These are phyloP conservation scores for Pleurotus sapidus DNA, from an alignment of 768 basidiomycete genomes.

Conservation along the genomic window DNA sequence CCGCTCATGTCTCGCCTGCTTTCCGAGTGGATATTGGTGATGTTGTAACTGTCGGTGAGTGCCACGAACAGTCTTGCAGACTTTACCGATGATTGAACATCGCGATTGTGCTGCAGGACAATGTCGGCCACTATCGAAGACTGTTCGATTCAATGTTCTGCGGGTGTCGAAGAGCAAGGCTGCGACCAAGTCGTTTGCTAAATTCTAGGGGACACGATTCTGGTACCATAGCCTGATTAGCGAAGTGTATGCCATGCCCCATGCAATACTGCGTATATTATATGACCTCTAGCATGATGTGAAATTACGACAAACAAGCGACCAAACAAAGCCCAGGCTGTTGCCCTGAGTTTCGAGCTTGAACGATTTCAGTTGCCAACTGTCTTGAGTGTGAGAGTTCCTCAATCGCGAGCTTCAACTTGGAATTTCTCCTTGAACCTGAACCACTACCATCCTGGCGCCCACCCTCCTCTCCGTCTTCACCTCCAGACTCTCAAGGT, in stretches of 20 bases:
- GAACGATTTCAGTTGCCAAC: background rate
- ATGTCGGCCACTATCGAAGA: conserved; percentile 99
- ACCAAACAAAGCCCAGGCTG: conserved; percentile 1
- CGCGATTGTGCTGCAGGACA: conserved; percentile 57
- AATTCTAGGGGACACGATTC: conserved; percentile 59
- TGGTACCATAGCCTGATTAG: background rate
- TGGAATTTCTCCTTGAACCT: background rate
- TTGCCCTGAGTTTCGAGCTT: conserved; percentile 1
- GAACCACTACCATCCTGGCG: conserved; percentile 58
- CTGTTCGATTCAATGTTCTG: conserved; percentile 98
- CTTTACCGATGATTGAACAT: background rate
- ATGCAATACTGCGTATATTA: conserved; percentile 19
- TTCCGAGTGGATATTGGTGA: conserved; percentile 98
- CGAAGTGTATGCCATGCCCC: conserved; percentile 23
- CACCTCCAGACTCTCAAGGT: conserved; percentile 67
- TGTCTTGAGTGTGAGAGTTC: conserved; percentile 3
- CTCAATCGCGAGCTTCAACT: background rate
- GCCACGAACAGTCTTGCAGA: background rate
- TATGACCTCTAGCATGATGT: conserved; percentile 8
- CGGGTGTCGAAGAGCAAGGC: conserved; percentile 95
- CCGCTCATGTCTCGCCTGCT: conserved; percentile 94
- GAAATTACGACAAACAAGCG: background rate
- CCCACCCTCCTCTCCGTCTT: conserved; percentile 78
- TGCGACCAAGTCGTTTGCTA: conserved; percentile 85
- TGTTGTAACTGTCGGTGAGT: conserved; percentile 90